phyloP scores from a whole-genome alignment of 495 filamentous ascomycete species.

The Neurospora hispaniola region DNA sequence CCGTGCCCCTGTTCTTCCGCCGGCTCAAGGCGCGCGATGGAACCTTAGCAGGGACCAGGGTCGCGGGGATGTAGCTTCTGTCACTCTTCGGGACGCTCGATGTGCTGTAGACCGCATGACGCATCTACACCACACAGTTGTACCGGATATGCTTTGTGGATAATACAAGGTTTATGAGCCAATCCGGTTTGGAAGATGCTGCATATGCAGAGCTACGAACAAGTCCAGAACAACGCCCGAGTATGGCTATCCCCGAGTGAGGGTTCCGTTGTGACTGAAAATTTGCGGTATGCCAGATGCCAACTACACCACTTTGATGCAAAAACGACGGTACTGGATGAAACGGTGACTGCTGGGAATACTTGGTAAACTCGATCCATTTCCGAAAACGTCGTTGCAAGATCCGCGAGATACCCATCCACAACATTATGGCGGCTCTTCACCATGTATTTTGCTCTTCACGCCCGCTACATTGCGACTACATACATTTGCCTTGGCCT shows the following conservation, averaged over 20 bases:
- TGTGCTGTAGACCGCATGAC: not conserved
- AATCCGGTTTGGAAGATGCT: too few species aligned
- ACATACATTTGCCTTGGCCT: not conserved
- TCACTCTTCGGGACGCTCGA: not conserved
- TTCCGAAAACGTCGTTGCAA: not conserved
- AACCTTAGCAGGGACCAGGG: not conserved
- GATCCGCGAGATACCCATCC: not conserved
- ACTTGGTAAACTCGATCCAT: not conserved
- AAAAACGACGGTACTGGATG: not conserved
- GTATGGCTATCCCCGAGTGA: too few species aligned
- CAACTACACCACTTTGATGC: not conserved
- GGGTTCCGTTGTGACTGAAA: too few species aligned
- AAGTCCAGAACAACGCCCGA: too few species aligned
- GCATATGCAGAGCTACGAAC: too few species aligned
- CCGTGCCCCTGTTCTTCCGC: not conserved
- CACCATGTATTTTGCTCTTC: not conserved
- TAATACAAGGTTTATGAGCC: too few species aligned
- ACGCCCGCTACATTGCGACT: not conserved
- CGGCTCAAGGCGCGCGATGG: not conserved
- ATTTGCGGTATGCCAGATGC: not conserved
- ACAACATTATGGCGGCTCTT: not conserved
- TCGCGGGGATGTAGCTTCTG: not conserved
- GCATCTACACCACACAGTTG: too few species aligned
- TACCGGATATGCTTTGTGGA: too few species aligned
- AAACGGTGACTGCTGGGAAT: not conserved